Evolutionary conservation across 163 green algal species (phyloP), one percentile per base, ranked within the genome.

Genomic region (Chloromonas sp.): DNA sequence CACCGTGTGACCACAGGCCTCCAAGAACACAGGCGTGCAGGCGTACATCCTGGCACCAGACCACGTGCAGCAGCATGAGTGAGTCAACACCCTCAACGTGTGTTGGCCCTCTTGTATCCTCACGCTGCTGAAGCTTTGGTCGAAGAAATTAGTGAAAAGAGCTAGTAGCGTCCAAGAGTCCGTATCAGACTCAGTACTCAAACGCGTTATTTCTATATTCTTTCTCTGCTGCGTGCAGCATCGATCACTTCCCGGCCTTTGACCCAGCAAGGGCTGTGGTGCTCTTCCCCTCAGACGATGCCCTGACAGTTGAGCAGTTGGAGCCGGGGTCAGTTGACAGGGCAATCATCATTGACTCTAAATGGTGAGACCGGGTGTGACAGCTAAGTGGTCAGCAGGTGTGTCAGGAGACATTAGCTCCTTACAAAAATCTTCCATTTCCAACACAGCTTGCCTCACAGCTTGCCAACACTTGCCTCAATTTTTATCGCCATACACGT

Each of bases 1-100:
- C 36, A 36, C 36, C 36, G 36, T 36, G 36, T 36, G 36, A 36
- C 36, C 70, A 13, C 84, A 84, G 70, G 66, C 85, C 0, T 89
- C 83, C 90, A 93, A 91, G 83, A 91, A 90, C 86, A 93, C 90
- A n/a, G 90, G 90, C 15, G 86, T 92, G 71, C 86, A 91, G 60
- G 86, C 87, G 36, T 81, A 79, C 0, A 76, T 90, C 1, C 82
- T 90, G 60, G 82, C 79, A 60, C 77, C 82, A 8, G 82, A 71
- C 1, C 82, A 90, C 71, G 87, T 91, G 61, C 79, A 89, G 59
- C 84, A 91, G 81, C 88, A 91, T 81, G 87, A 85, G 89, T 92
- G 78, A 79, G 89, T 60, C 71, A 36, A 36, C 36, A 36, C 36
- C 36, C 36, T 36, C 36, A 36, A 36, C 36, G 36, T 36, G 36